Base-by-base conservation (phyloP, 495 filamentous ascomycete species). In the Pseudoneurospora amorphoporcata region DNA sequence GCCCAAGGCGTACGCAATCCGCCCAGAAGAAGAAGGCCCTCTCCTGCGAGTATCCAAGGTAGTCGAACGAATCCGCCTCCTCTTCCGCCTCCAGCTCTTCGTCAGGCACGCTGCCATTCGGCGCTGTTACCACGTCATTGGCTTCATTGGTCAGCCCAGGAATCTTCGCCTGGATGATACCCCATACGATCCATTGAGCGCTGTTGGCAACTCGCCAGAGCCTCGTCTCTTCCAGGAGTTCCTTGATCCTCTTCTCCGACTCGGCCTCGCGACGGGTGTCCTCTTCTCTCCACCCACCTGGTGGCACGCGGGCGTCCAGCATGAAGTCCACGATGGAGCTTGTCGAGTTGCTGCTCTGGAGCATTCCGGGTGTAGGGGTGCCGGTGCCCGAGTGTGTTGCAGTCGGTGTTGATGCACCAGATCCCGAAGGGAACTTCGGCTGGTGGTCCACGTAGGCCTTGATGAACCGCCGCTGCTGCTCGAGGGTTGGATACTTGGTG, bases 181-280 rank as follows among this genome's bases (percentile, higher is more conserved):
- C 95, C 95, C 96, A 99, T 2, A 92, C 92, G 37, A 94, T 89
- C 96, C 96, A 99, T 79, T 94, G 90, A 3, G 93, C 94, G 23
- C 90, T 92, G 79, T 93, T 94, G 4, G 93, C 92, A 3, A 91
- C 85, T 5, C 95, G 88, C 96, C 96, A 99, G 47, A 95, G 83
- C 35, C 88, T 83, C 9, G 92, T 89, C 82, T 98, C 93, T 38
- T 90, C 87, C 75, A 96, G 77, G 38, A 98, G 83, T 70, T 85
- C 86, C 39, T 88, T 82, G 8, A 96, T 84, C 73, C 92, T 87
- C 10, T 84, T 81, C 58, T 94, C 92, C 0, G 83, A 76, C 8
- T 83, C 83, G 61, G 88, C 84, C 68, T 94, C 91, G 35, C 84
- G 82, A 10, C 79, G 82, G 16, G 81, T 82, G 70, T 94, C 91